These are phyloP conservation scores for Cryptomeria japonica DNA, from an alignment of 75 land plant genomes.

Conservation along the genomic window DNA sequence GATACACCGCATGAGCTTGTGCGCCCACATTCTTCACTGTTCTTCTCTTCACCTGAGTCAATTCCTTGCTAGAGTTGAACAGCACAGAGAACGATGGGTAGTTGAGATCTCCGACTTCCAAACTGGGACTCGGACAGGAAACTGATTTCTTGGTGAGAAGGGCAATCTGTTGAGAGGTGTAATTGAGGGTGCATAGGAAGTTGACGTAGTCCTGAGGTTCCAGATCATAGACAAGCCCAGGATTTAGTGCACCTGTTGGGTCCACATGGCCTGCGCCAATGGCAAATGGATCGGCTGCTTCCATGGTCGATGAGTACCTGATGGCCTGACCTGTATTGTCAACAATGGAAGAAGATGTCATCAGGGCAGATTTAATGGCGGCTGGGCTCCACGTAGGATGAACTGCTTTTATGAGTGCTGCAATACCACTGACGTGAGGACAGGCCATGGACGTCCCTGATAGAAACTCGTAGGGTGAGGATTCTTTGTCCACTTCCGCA, in stretches of 20 bases:
- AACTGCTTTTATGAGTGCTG: slow-evolving; percentile 41
- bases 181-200: slow-evolving; percentile 14
- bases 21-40: slow-evolving; percentile 39
- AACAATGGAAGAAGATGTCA: slow-evolving; percentile 30
- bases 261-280: slow-evolving; percentile 21
- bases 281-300: slow-evolving; percentile 9
- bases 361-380: slow-evolving; percentile 60
- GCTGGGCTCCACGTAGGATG: slow-evolving; percentile 72
- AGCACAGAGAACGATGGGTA: slow-evolving; percentile 29
- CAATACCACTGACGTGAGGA: slow-evolving; percentile 63
- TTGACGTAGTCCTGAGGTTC: neutral
- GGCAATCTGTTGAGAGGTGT: neutral
- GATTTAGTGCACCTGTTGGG: slow-evolving; percentile 11
- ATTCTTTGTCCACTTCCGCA: slow-evolving; percentile 18
- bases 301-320: neutral
- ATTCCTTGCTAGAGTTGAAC: neutral
- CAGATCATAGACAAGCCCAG: slow-evolving; percentile 25
- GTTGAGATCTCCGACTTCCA: slow-evolving; percentile 24
- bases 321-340: neutral
- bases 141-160: neutral
- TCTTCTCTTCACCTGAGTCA: neutral
- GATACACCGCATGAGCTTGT: slow-evolving; percentile 2
- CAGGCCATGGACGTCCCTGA: slow-evolving; percentile 78
- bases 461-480: neutral
- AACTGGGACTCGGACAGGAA: neutral